phyloP scores from a whole-genome alignment of 768 basidiomycete genomes.

The Pulveroboletus ravenelii region DNA sequence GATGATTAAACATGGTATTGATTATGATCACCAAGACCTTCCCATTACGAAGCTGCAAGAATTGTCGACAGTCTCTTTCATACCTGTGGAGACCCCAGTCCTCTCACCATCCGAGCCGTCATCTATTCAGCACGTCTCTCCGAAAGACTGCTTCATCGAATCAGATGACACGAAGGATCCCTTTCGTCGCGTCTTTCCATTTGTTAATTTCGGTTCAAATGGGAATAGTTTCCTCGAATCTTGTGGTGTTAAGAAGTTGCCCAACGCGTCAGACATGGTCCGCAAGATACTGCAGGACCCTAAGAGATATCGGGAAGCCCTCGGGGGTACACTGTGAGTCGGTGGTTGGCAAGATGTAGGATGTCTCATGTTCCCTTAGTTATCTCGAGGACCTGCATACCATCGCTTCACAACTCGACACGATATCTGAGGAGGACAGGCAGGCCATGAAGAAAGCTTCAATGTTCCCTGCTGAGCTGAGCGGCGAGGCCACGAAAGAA shows the following conservation, averaged over 20 bases:
- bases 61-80: constrained; percentile 9
- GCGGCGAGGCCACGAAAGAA: not conserved
- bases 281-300: constrained; percentile 9
- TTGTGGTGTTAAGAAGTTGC: constrained; percentile 12
- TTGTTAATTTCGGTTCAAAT: constrained; percentile 11
- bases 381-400: constrained; percentile 12
- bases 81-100: not conserved
- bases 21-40: constrained; percentile 2
- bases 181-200: constrained; percentile 9
- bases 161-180: constrained; percentile 2
- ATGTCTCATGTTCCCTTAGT: constrained; percentile 3
- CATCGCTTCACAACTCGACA: constrained; percentile 11
- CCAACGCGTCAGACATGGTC: constrained; percentile 9
- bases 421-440: constrained; percentile 7
- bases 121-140: not conserved
- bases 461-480: constrained; percentile 7
- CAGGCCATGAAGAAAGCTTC: constrained; percentile 3
- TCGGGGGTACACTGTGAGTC: constrained; percentile 2
- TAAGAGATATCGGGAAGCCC: constrained; percentile 1
- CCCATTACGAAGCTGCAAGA: constrained; percentile 1
- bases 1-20: not conserved
- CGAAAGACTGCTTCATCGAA: constrained; percentile 13
- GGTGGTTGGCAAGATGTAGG: not conserved
- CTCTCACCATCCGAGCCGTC: not conserved
- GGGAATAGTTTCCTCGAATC: constrained; percentile 13